Evolutionary conservation across 169 alveolate species (phyloP).

Genomic region (Neospora caninum): DNA sequence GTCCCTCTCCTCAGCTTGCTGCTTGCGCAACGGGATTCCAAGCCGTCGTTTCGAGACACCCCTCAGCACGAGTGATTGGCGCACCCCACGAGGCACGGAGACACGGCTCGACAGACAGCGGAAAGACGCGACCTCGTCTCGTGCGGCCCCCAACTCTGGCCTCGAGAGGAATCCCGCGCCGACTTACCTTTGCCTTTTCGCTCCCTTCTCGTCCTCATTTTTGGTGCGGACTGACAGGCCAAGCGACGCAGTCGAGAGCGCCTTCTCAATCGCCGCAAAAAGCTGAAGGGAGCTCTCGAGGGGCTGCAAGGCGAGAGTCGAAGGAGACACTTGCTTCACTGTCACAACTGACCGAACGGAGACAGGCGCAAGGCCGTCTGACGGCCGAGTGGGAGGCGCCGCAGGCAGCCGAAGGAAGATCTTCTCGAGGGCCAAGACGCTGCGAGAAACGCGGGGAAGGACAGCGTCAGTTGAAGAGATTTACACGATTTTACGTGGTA

Average conservation of each 20-base stretch:
- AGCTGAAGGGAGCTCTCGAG: not conserved
- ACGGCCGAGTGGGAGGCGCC: not conserved
- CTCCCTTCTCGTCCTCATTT: not conserved
- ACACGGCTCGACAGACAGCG: too few species aligned
- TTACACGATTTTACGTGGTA: too few species aligned
- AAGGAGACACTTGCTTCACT: not conserved
- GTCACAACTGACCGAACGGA: not conserved
- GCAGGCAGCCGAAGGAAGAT: not conserved
- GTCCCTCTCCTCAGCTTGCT: too few species aligned
- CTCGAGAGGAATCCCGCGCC: too few species aligned
- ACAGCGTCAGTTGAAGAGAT: not conserved
- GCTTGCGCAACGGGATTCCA: too few species aligned
- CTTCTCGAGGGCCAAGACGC: not conserved
- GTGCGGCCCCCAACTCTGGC: too few species aligned
- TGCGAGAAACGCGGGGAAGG: not conserved
- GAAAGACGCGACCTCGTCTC: too few species aligned
- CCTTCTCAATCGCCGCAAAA: not conserved
- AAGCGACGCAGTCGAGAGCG: not conserved
- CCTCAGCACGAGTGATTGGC: too few species aligned
- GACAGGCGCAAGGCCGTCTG: not conserved
- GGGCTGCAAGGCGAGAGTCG: not conserved
- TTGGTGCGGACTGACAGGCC: not conserved
- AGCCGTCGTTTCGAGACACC: too few species aligned
- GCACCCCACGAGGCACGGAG: too few species aligned
- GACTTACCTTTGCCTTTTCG: not conserved